A percentile compares a stretch with the other conserved stretches of the same genome.
Conservation (phyloP, 1,284 basidiomycete species). For the Apiotrichum laibachii region DNA sequence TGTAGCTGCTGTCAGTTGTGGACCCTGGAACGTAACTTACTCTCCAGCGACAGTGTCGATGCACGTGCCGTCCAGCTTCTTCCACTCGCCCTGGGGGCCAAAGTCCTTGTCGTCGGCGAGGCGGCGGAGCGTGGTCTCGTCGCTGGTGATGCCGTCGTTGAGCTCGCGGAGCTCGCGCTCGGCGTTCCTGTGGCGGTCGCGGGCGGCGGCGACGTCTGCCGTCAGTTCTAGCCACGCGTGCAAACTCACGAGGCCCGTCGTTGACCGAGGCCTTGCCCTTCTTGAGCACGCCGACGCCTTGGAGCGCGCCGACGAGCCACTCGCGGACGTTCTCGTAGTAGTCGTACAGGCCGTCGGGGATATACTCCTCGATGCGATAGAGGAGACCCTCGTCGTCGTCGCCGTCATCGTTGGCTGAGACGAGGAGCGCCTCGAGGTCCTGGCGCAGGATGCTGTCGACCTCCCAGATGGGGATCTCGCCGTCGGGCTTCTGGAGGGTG, state of each 20-base stretch:
- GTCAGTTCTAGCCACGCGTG: constrained; percentile 44
- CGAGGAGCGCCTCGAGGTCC: constrained; percentile 19
- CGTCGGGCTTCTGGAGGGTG: constrained; percentile 15
- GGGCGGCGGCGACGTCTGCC: constrained; percentile 54
- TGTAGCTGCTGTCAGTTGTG: constrained; percentile 62
- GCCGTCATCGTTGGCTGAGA: constrained; percentile 14
- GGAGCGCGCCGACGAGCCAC: constrained; percentile 60
- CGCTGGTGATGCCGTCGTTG: constrained; percentile 27
- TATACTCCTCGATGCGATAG: constrained; percentile 75
- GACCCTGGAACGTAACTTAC: constrained; percentile 55
- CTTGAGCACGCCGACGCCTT: constrained; percentile 14
- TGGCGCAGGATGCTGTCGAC: constrained; percentile 12
- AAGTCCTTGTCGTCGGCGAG: constrained; percentile 61
- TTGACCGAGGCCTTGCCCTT: constrained; percentile 13
- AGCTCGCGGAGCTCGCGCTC: constrained; percentile 52
- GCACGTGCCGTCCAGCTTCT: constrained; percentile 83
- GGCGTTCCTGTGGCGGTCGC: constrained; percentile 57
- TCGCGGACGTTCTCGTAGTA: constrained; percentile 71
- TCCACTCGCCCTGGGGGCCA: constrained; percentile 87
- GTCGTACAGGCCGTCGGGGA: constrained; percentile 77
- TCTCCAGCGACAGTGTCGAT: constrained; percentile 81
- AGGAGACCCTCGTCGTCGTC: constrained; percentile 49
- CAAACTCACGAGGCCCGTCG: constrained; percentile 42
- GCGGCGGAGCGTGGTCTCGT: constrained; percentile 34
- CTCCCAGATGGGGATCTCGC: constrained; percentile 15